phyloP scores from a whole-genome alignment of 345 rosid species.

The Citrus inodora region DNA sequence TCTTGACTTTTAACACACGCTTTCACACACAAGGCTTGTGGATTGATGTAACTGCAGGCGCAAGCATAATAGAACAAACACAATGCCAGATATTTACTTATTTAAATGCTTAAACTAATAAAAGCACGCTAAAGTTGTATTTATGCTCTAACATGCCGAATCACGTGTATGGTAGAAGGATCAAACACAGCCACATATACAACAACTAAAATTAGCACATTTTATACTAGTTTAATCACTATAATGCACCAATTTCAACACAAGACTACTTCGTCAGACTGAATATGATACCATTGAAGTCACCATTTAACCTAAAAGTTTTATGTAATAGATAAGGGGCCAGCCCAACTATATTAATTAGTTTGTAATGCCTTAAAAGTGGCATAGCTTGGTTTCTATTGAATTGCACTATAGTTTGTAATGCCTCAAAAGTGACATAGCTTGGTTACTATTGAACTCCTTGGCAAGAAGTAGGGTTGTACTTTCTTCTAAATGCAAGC shows the following conservation, averaged over 20 bases:
- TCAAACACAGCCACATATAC: neutral
- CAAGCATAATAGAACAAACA: neutral
- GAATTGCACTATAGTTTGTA: neutral
- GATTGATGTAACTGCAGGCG: neutral
- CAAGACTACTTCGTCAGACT: neutral
- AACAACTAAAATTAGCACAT: neutral
- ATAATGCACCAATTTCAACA: neutral
- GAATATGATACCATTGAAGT: neutral
- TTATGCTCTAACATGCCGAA: neutral
- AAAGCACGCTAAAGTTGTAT: neutral
- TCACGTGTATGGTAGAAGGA: neutral
- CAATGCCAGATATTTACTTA: neutral
- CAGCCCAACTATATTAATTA: neutral
- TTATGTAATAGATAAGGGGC: neutral
- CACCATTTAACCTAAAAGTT: neutral
- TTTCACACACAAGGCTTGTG: neutral
- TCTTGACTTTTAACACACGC: neutral
- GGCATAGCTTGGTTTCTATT: neutral
- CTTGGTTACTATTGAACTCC: neutral
- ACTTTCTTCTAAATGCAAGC: neutral
- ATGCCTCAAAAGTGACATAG: neutral
- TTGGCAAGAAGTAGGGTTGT: neutral
- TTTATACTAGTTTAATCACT: neutral
- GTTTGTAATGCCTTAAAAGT: neutral
- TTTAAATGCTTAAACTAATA: neutral